These are phyloP conservation scores for Suhomyces xylopsoci DNA, from an alignment of 805 yeast genomes.

Conservation along the genomic window DNA sequence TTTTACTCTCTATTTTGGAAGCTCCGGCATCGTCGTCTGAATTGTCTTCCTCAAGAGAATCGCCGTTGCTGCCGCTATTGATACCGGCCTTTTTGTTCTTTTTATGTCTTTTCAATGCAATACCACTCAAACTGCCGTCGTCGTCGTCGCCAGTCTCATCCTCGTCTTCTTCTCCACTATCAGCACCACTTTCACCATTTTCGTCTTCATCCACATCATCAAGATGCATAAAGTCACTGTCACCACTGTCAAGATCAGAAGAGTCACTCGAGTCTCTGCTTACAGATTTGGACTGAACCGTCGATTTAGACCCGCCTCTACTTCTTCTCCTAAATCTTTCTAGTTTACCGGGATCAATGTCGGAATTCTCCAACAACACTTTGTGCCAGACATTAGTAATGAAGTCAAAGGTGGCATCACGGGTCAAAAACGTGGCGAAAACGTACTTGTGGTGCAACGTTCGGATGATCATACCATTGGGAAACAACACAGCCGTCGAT, in stretches of 20 bases:
- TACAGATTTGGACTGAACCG: slow-evolving; percentile 3
- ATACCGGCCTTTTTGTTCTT: slow-evolving; percentile 11
- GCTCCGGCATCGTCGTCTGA: slow-evolving; percentile 2
- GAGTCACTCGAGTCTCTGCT: slow-evolving; percentile 12
- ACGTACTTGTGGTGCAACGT: slow-evolving; percentile 63
- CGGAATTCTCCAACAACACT: slow-evolving; percentile 25
- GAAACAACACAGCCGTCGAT: slow-evolving; percentile 83
- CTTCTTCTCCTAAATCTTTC: slow-evolving; percentile 1
- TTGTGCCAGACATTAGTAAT: slow-evolving; percentile 68
- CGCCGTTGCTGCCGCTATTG: background rate
- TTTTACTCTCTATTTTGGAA: background rate
- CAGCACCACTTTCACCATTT: slow-evolving; percentile 11
- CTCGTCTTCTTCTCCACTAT: slow-evolving; percentile 16
- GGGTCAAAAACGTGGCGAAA: slow-evolving; percentile 82
- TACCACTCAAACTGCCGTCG: slow-evolving; percentile 7
- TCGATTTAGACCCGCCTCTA: slow-evolving; percentile 9
- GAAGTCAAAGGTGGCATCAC: slow-evolving; percentile 74
- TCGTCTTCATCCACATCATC: slow-evolving; percentile 31
- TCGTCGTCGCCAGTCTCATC: slow-evolving; percentile 21
- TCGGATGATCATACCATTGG: slow-evolving; percentile 78
- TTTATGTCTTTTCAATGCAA: slow-evolving; percentile 4
- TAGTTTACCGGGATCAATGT: slow-evolving; percentile 8
- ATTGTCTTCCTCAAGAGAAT: background rate
- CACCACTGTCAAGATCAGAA: slow-evolving; percentile 12
- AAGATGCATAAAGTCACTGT: slow-evolving; percentile 11